These are phyloP conservation scores for Candida qinlingensis DNA, from an alignment of 805 yeast species.

Conservation along the genomic window DNA sequence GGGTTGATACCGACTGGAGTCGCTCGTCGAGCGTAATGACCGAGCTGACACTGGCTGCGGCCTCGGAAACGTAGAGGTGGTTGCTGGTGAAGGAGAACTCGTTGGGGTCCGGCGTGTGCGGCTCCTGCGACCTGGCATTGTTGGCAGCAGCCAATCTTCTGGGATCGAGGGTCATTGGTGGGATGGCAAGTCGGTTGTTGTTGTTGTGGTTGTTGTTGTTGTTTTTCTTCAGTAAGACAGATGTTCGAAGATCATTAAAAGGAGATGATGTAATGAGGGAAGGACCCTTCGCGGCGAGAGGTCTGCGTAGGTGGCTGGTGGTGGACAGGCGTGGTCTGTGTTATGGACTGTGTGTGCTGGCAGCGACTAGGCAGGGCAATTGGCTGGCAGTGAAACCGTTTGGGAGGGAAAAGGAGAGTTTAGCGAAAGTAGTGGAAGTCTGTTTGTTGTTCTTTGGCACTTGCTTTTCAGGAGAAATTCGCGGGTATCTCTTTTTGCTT, in stretches of 20 bases:
- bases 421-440: too few relatives aligned
- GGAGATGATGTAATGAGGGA: neutral
- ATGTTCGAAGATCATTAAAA: neutral
- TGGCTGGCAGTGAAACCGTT: too few relatives aligned
- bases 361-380: too few relatives aligned
- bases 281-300: neutral
- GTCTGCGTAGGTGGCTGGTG: too few relatives aligned
- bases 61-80: neutral
- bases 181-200: neutral
- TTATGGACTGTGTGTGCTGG: too few relatives aligned
- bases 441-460: too few relatives aligned
- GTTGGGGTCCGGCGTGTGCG: slow-evolving; percentile 16
- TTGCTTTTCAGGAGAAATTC: too few relatives aligned
- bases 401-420: too few relatives aligned
- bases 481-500: too few relatives aligned
- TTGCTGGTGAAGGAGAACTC: slow-evolving; percentile 12
- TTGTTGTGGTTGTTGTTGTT: neutral
- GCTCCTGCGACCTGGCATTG: neutral
- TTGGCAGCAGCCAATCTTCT: slow-evolving; percentile 11
- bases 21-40: slow-evolving; percentile 18
- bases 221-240: neutral
- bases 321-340: too few relatives aligned
- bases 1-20: neutral
- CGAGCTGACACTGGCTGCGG: slow-evolving; percentile 9
- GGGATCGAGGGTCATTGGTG: slow-evolving; percentile 22